Evolutionary conservation across 1,284 basidiomycete genomes (phyloP).

Genomic region (Cutaneotrichosporon sp.): DNA sequence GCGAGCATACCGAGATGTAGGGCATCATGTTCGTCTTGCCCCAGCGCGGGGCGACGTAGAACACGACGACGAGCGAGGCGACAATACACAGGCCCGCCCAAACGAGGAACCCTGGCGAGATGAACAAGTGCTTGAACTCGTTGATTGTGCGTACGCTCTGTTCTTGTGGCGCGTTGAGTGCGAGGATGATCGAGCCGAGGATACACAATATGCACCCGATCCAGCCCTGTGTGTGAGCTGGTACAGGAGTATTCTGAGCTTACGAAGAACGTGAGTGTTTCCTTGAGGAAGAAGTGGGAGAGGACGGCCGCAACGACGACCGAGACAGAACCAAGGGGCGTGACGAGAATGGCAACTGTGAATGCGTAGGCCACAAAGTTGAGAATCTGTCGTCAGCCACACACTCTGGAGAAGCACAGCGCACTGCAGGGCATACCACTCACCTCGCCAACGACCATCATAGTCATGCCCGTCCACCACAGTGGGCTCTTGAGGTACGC

Average conservation of each 20-base stretch:
- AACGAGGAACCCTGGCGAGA: slow-evolving; percentile 80
- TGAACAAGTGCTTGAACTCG: slow-evolving; percentile 77
- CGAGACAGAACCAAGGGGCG: slow-evolving; percentile 89
- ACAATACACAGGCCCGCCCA: slow-evolving; percentile 58
- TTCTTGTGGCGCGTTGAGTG: slow-evolving; percentile 76
- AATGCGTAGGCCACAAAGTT: slow-evolving; percentile 54
- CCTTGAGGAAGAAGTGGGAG: slow-evolving; percentile 89
- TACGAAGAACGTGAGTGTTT: slow-evolving; percentile 63
- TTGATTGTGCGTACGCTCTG: slow-evolving; percentile 74
- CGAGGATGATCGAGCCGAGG: slow-evolving; percentile 65
- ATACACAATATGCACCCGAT: slow-evolving; percentile 84
- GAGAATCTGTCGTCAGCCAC: slow-evolving; percentile 35
- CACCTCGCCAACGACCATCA: slow-evolving; percentile 48
- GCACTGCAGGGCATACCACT: neutral
- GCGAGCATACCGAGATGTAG: slow-evolving; percentile 89
- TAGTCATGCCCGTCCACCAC: slow-evolving; percentile 69
- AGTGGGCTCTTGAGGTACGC: slow-evolving; percentile 78
- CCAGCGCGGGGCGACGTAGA: slow-evolving; percentile 59
- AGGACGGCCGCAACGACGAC: slow-evolving; percentile 94
- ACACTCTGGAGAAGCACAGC: too few species aligned
- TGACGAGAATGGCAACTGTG: slow-evolving; percentile 47
- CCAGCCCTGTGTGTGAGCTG: slow-evolving; percentile 63
- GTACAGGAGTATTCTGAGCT: slow-evolving; percentile 8
- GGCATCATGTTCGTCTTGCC: slow-evolving; percentile 94
- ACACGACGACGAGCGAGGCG: slow-evolving; percentile 38